phyloP scores from a whole-genome alignment of 2,329 filamentous ascomycete species.

The Ophiostoma tasmaniense region DNA sequence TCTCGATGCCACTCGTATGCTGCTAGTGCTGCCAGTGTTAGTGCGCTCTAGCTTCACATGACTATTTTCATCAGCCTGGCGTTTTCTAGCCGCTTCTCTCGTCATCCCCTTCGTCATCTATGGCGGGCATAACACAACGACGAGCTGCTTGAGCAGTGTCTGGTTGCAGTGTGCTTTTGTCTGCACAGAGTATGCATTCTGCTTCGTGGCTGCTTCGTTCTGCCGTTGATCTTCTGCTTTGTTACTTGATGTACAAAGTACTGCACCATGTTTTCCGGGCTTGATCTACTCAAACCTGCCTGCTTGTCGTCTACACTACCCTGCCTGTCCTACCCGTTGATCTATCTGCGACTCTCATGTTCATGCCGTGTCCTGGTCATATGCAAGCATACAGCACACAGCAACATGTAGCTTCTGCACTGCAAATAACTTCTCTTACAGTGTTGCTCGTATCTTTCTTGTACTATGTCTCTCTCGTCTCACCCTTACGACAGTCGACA shows the following conservation, averaged over 20 bases:
- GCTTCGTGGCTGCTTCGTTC: neutral
- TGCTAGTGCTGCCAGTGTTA: no score
- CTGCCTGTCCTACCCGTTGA: neutral
- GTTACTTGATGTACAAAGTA: no score
- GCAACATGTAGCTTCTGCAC: constrained; percentile 1
- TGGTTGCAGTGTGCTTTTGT: neutral
- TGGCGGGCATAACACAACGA: neutral
- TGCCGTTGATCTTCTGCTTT: no score
- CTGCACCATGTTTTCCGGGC: no score
- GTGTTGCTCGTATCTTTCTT: no score
- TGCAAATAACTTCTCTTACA: neutral
- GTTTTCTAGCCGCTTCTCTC: neutral
- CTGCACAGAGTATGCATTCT: neutral
- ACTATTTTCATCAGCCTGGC: neutral
- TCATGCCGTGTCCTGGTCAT: neutral
- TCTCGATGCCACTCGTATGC: neutral
- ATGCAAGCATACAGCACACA: neutral
- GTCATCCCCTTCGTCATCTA: neutral
- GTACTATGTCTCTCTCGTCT: neutral
- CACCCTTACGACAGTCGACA: neutral
- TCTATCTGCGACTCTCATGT: neutral
- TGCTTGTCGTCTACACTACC: neutral
- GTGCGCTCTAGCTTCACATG: neutral
- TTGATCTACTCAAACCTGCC: neutral
- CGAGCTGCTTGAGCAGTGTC: neutral